phyloP scores from a whole-genome alignment of 495 filamentous ascomycete genomes.

The Trichoderma gamsii region DNA sequence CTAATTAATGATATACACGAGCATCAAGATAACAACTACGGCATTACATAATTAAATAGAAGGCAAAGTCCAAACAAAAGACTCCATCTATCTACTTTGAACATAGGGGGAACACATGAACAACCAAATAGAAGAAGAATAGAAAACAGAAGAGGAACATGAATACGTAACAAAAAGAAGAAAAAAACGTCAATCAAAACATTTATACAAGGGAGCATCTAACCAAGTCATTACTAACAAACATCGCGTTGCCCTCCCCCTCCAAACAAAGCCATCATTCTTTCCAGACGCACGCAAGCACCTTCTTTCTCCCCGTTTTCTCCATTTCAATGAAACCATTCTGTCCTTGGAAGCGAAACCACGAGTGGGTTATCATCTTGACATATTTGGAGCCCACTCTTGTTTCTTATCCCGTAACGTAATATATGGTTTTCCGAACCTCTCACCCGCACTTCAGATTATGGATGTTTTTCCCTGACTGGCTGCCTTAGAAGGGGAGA shows the following conservation, averaged over 20 bases:
- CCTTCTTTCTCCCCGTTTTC: not conserved
- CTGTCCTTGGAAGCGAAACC: not conserved
- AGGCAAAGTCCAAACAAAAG: not conserved
- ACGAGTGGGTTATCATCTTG: not conserved
- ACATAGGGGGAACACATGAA: not conserved
- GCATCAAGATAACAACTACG: not conserved
- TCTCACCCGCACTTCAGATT: not conserved
- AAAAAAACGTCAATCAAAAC: conserved; percentile 5
- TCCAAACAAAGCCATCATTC: not conserved
- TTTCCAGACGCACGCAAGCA: not conserved
- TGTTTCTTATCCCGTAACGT: not conserved
- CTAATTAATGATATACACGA: not conserved
- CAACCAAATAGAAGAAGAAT: not conserved
- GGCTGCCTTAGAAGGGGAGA: conserved; percentile 12
- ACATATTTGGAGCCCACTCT: not conserved
- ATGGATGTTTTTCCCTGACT: not conserved
- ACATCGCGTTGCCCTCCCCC: conserved; percentile 10
- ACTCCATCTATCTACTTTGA: not conserved
- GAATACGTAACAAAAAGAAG: not conserved
- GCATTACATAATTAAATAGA: not conserved
- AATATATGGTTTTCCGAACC: not conserved
- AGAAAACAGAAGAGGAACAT: not conserved
- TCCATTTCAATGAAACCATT: not conserved
- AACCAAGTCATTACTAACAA: conserved; percentile 14
- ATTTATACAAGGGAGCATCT: conserved; percentile 10